Base-by-base conservation (phyloP, 2,329 filamentous ascomycete species). In the Trematosphaeria pertusa region DNA sequence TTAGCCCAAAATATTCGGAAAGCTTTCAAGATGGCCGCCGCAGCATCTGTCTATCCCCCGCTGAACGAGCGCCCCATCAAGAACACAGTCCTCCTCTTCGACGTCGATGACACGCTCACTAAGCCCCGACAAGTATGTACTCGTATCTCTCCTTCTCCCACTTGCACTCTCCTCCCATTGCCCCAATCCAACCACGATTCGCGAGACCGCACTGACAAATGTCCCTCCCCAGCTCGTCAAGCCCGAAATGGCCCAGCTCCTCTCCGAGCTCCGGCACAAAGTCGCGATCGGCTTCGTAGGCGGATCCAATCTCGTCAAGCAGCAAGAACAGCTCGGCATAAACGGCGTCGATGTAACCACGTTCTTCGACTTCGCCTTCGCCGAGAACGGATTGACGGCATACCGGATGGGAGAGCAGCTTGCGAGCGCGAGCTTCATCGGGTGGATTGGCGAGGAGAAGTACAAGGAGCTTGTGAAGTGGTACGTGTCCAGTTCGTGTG, bases 351-450 rank as follows among this genome's bases (percentile, higher is more conserved):
- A 79, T 61, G 93, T 97, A 52, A 91, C 86, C 41, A 80, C 84
- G 52, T 86, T 97, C 65, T 99, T 99, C 80, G 94, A 99, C 80
- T 99, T 90, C 78, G 94, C 88, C 83, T 99, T 99, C 78, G 81
- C 91, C 48, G 94, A 99, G 79, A 99, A 99, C 77, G 94, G 94
- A 9, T 84, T 99, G 60, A 95, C 89, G 1, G 94, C 93, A 33
- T 96, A 83, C 81, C 91, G 91, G 68, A 77, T 92, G 66, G 94
- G 93, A 64, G 75, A 86, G 71, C 81, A 83, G 44, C 84, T 97
- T 47, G 80, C 87, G 1, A 86, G 85, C 65, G 88, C 87, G 75
- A 90, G 84, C 76, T 99, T 97, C 83, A 96, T 97, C 78, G 74
- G 84, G 62, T 96, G 87, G 87, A 81, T 97, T 55, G 94, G 94